A percentile compares a stretch with the other conserved stretches of the same genome.
These are phyloP conservation scores for Cyberlindnera amylophila DNA, from an alignment of 805 yeast genomes.

Conservation along the genomic window DNA sequence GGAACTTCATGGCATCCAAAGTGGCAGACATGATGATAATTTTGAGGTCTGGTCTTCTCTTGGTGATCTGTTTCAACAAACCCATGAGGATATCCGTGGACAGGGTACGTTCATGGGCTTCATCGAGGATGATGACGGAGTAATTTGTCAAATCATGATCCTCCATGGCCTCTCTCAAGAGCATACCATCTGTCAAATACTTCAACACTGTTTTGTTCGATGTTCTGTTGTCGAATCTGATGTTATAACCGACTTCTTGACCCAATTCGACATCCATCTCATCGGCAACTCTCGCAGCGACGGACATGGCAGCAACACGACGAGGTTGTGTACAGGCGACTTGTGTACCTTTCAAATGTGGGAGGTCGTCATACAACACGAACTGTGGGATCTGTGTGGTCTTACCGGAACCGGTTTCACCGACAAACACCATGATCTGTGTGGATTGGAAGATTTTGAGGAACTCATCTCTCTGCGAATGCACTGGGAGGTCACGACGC, in stretches of 20 bases:
- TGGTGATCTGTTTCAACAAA: constrained; percentile 73
- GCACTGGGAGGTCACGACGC: constrained; percentile 89
- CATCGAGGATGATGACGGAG: constrained; percentile 90
- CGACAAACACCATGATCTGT: constrained; percentile 96
- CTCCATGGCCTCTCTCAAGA: constrained; percentile 94
- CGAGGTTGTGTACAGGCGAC: constrained; percentile 97
- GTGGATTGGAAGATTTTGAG: constrained; percentile 76
- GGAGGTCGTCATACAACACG: constrained; percentile 85
- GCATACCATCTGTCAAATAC: constrained; percentile 99
- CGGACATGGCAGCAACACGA: constrained; percentile 98
- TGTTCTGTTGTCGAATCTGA: constrained; percentile 91
- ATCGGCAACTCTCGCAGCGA: constrained; percentile 94
- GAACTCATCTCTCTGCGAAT: constrained; percentile 88
- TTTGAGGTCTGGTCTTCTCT: constrained; percentile 82
- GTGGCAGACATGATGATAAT: constrained; percentile 97
- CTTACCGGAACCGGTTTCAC: constrained; percentile 99
- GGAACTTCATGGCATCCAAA: constrained; percentile 94
- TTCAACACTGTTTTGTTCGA: constrained; percentile 76
- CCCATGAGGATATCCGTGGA: constrained; percentile 98
- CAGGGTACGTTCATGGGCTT: constrained; percentile 96
- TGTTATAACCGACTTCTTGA: constrained; percentile 91
- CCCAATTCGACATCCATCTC: constrained; percentile 95
- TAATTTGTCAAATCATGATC: constrained; percentile 79
- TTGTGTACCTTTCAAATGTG: constrained; percentile 76
- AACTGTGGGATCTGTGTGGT: constrained; percentile 98